Base-by-base conservation (phyloP, 768 basidiomycete genomes). In the Rhizopogon rudus region DNA sequence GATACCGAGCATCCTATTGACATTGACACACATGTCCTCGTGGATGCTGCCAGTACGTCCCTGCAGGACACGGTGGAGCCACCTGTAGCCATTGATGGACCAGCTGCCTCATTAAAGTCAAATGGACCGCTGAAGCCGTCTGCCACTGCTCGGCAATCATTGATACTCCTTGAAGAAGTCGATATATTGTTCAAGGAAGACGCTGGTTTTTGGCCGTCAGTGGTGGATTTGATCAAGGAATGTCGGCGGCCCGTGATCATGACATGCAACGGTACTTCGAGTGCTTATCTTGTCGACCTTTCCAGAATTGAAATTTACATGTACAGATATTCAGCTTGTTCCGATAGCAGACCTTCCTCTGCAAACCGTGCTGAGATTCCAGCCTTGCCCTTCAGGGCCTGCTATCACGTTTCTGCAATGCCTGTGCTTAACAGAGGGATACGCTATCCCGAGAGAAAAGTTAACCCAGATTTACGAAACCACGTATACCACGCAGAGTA, bases 161-260 rank as follows among this genome's bases (percentile, higher is more conserved):
- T 96, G 51, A 88, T 98, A 57, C 76, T 99, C 40, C 71, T 99
- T 13, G 97, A 99, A 69, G 97, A 99, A 67, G 96, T 93, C 6
- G 97, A 99, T 69, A 82, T 98, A 41, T 74, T 98, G 45, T 99
- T 86, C 73, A 84, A 83, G 57, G 91, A 93, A 48, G 97, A 95
- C 72, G 66, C 69, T 33, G 87, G 84, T 60, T 98, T 94, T 69
- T 96, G 92, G 92, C 78, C 86, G 14, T 81, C 88, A 2, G 81
- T 98, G 28, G 76, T 88, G 8, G 79, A 82, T 54, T 80, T 99
- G 57, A 93, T 98, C 65, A 83, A 80, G 57, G 80, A 88, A 16
- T 92, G 92, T 61, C 84, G 82, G 61, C 76, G 97, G 54, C 96
- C 97, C 6, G 88, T 99, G 41, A 81, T 99, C 50, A 81, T 93